These are phyloP conservation scores for Poteriospumella lacustris DNA, from an alignment of 108 stramenopile species.

Conservation along the genomic window DNA sequence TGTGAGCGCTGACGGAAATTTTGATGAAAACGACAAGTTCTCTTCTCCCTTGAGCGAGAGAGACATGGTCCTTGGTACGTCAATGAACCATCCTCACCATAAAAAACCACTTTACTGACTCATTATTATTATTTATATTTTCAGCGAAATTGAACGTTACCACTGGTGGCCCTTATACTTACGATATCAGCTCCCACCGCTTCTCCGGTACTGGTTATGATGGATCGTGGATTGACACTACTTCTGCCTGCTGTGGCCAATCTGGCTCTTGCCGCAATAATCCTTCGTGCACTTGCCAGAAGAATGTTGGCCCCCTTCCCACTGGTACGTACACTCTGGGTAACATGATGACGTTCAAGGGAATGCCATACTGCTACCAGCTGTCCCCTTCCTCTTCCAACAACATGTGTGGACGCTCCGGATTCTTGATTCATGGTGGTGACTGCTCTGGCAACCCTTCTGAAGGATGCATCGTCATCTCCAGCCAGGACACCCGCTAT, in stretches of 20 bases:
- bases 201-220: conserved; percentile 8
- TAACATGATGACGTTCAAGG: conserved; percentile 7
- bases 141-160: not conserved
- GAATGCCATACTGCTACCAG: conserved; percentile 2
- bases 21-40: not conserved
- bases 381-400: conserved; percentile 14
- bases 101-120: not conserved
- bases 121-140: not conserved
- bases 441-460: not conserved
- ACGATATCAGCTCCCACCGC: not conserved
- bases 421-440: conserved; percentile 13
- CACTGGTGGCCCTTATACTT: conserved; percentile 14
- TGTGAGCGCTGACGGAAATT: not conserved
- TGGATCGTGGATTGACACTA: conserved; percentile 13
- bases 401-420: conserved; percentile 20
- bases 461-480: conserved; percentile 18
- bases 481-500: not conserved
- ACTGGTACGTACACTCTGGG: conserved; percentile 3
- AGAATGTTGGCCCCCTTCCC: not conserved
- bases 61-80: not conserved
- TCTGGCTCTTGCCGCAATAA: conserved; percentile 19
- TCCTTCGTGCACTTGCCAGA: not conserved
- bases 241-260: not conserved
- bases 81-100: not conserved
- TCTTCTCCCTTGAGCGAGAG: not conserved